Base-by-base conservation (phyloP, 768 basidiomycete genomes). In the Leccinellum rugosiceps region DNA sequence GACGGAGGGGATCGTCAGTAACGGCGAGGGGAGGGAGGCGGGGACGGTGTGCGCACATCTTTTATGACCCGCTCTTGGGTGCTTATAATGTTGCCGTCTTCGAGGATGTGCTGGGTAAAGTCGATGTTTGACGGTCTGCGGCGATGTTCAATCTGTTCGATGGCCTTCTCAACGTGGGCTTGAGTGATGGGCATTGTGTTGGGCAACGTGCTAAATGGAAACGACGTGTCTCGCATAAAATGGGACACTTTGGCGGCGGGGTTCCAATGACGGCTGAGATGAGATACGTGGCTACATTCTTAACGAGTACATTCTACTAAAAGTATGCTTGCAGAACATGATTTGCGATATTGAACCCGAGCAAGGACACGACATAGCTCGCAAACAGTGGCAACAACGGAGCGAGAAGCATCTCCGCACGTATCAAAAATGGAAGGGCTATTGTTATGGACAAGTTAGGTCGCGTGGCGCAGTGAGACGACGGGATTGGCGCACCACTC, bases 1-100 rank as follows among this genome's bases (percentile, higher is more conserved):
- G 4, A 34, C 19, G 25, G 30, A 34, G 10, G 32, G 19, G 7
- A 45, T 60, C 44, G 38, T 41, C n/a, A 41, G 38, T n/a, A 64
- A 38, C 25, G 53, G 51, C 48, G n/a, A n/a, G n/a, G n/a, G n/a
- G n/a, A n/a, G n/a, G n/a, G 28, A 23, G 10, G 34, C 30, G 13
- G 4, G 13, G 19, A 19, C 25, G 45, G 57, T 30, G 35, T 31
- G 23, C 86, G 64, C 64, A 96, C 94, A 77, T 98, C 96, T 75
- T 98, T 98, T 68, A 98, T 85, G 47, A 97, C 92, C 64, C 96
- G 84, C 74, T 98, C 95, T 67, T 93, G 92, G 11, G 97, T 98
- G 74, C 86, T 91, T 67, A 97, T 88, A 51, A 86, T 79, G 65
- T 83, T 88, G 25, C 97, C 97, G 75, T 97, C 94, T 58, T 98